Evolutionary conservation across 2,329 filamentous ascomycete genomes (phyloP), one percentile per base, ranked within the genome.

Genomic region (Allantophomopsis cytisporea): DNA sequence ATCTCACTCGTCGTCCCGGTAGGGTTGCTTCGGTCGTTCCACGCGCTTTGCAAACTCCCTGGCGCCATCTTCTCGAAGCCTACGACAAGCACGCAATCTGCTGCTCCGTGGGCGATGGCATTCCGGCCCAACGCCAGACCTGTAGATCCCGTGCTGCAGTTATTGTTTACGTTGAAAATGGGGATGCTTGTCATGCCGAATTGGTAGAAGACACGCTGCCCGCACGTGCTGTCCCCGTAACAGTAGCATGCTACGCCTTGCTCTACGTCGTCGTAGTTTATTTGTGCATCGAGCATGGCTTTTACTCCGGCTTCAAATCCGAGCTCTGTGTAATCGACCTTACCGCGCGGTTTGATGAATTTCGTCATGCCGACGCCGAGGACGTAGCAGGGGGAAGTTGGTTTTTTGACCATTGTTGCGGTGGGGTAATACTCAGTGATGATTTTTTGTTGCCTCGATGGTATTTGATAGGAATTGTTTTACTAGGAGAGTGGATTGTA

Each of bases 41-140:
- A 96, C 64, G 83, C 80, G 41, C 67, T 73, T 65, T 88, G 79
- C 48, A 96, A 67, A 50, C 78, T 84, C n/a, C 89, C 89, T 0
- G 83, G 80, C 64, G 81, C 88, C 89, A 96, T 96, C 76, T 95
- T 95, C 70, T 96, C 91, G 53, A 96, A 96, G 4, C 89, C 91
- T 15, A 96, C 76, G 1, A 96, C 88, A 44, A 96, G 66, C 15
- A 94, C 77, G 56, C 86, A 94, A 60, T 94, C 84, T 1, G 86
- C 83, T 12, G 76, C 83, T 28, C 88, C 88, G 50, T 83, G 72
- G 6, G 76, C 70, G 51, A 95, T 79, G 58, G 93, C 71, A 39
- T 80, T 85, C 28, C 87, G 71, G 2, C 73, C 91, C 72, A 96
- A 81, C 56, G 80, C 79, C 42, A 96, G 66, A 7, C 89, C 91